phyloP scores from a whole-genome alignment of 345 rosid species.

The Moringa oleifera region DNA sequence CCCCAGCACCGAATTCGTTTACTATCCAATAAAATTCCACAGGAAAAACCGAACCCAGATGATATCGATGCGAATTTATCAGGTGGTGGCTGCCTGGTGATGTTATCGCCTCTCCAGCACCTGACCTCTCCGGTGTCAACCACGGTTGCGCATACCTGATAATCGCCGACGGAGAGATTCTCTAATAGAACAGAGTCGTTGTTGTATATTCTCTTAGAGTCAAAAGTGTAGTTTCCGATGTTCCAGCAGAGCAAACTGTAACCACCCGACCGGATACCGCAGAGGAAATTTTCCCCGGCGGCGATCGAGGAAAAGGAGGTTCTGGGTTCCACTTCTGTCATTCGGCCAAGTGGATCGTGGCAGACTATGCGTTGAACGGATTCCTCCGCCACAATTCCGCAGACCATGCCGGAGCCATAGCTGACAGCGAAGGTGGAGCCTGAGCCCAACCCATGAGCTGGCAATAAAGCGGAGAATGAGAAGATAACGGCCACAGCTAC shows the following conservation, averaged over 20 bases:
- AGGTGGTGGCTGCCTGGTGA: constrained; percentile 7
- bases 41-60: constrained; percentile 66
- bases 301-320: constrained; percentile 59
- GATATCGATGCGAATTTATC: constrained; percentile 37
- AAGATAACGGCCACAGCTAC: constrained; percentile 7
- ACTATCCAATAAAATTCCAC: constrained; percentile 42
- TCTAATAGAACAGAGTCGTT: constrained; percentile 33
- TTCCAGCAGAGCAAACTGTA: constrained; percentile 64
- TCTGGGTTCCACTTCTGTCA: constrained; percentile 36
- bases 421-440: constrained; percentile 65
- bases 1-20: constrained; percentile 56
- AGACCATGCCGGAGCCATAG: constrained; percentile 52
- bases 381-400: constrained; percentile 48
- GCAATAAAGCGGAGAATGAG: constrained; percentile 8
- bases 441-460: constrained; percentile 46
- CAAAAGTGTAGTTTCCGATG: constrained; percentile 7
- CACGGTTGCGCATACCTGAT: constrained; percentile 60
- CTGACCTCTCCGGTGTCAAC: constrained; percentile 26
- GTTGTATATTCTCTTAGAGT: constrained; percentile 43
- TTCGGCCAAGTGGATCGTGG: constrained; percentile 24
- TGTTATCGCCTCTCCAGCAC: constrained; percentile 50
- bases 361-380: constrained; percentile 42
- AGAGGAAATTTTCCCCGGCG: constrained; percentile 53
- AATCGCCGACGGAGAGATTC: constrained; percentile 52
- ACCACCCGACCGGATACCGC: constrained; percentile 68